Base-by-base conservation (phyloP, 495 filamentous ascomycete genomes). In the Aspergillus incahuasiensis region DNA sequence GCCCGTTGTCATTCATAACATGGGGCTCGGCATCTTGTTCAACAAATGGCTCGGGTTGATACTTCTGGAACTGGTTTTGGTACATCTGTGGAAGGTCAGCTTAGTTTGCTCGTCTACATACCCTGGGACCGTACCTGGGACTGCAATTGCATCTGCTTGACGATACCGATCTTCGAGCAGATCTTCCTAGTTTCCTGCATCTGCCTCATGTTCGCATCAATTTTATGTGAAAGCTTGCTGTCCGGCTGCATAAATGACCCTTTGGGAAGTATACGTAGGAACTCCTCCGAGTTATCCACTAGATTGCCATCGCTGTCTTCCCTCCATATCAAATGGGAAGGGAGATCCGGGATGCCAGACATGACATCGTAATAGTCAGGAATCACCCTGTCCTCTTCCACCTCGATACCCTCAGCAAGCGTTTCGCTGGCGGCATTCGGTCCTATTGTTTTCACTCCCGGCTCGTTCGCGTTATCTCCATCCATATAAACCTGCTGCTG, bases 71-170 rank as follows among this genome's bases (percentile, higher is more conserved):
- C 67, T 99, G 94, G 63, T 97, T 97, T 63, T 90, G 85, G 67
- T 97, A 98, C 77, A 96, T 91, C 90, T 95, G 62, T 47, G 52
- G 35, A 24, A 16, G 35, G 32, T 41, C 41, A 19, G 19, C 41
- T 3, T 48, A 1, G 6, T 6, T 28, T 3, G 25, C 42, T 18
- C n/a, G 8, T n/a, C 3, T 21, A 18, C 22, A 24, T 11, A 35
- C 1, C 34, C 20, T n/a, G 19, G 49, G 41, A 0, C 25, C 63
- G 60, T 84, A 92, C 91, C 82, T 96, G 94, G 43, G 91, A 87
- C 65, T 99, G 95, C 28, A 96, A 77, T 68, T 97, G 95, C 94
- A 99, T 99, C 75, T 99, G 94, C 78, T 97, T 99, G 67, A 99
- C 91, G 55, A 99, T 87, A 25, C 89, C 85, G 65, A 97, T 92